A percentile compares a stretch with the other conserved stretches of the same genome.
These are phyloP conservation scores for Boletus semigastroideus DNA, from an alignment of 1,284 basidiomycete species.

Conservation along the genomic window DNA sequence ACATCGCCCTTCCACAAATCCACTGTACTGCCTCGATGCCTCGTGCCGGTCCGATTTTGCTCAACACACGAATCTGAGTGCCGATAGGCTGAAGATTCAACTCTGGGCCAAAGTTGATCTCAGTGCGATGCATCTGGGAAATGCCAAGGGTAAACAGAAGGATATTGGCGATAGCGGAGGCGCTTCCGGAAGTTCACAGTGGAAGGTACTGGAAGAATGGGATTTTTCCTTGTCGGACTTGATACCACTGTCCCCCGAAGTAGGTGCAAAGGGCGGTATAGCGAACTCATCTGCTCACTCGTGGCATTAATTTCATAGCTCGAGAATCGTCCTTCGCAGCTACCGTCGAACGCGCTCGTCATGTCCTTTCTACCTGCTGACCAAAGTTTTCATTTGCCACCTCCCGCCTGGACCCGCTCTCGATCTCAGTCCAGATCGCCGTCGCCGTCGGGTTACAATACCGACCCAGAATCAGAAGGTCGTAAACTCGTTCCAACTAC, in stretches of 20 bases:
- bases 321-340: slow-evolving; percentile 42
- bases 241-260: slow-evolving; percentile 57
- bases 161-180: slow-evolving; percentile 23
- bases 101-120: slow-evolving; percentile 53
- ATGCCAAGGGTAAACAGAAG: slow-evolving; percentile 47
- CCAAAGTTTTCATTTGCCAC: slow-evolving; percentile 56
- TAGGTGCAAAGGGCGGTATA: slow-evolving; percentile 42
- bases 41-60: slow-evolving; percentile 45
- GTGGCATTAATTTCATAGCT: slow-evolving; percentile 31
- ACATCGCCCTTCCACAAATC: slow-evolving; percentile 75
- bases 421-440: slow-evolving; percentile 46
- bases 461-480: slow-evolving; percentile 62
- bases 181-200: slow-evolving; percentile 37
- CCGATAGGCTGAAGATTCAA: slow-evolving; percentile 50
- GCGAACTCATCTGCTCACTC: slow-evolving; percentile 6
- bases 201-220: slow-evolving; percentile 72
- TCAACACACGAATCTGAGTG: slow-evolving; percentile 48
- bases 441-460: slow-evolving; percentile 60
- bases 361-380: slow-evolving; percentile 61
- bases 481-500: slow-evolving; percentile 37
- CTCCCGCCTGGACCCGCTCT: slow-evolving; percentile 28
- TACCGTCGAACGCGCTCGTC: slow-evolving; percentile 75
- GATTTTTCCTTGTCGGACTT: slow-evolving; percentile 62
- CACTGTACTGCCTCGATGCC: slow-evolving; percentile 61
- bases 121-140: slow-evolving; percentile 5